A percentile compares a stretch with the other conserved stretches of the same genome.
These are phyloP conservation scores for Globisporangium lucens DNA, from an alignment of 352 stramenopile genomes.

Conservation along the genomic window DNA sequence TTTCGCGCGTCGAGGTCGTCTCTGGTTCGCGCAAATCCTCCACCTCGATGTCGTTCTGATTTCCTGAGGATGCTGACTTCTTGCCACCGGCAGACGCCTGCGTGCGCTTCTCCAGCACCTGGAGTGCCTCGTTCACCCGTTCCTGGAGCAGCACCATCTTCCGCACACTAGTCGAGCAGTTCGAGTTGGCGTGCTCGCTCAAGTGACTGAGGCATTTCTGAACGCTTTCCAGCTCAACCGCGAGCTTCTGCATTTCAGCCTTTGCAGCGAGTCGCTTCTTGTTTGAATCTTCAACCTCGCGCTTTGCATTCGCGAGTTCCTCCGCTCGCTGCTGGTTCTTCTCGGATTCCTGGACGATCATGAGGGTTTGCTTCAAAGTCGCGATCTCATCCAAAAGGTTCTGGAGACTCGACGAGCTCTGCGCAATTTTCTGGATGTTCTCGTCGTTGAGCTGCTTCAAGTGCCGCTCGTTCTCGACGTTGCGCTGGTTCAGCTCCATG, in stretches of 20 bases:
- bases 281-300: constrained; percentile 76
- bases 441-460: constrained; percentile 63
- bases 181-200: constrained; percentile 47
- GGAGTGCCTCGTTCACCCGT: constrained; percentile 62
- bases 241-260: constrained; percentile 76
- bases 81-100: constrained; percentile 21
- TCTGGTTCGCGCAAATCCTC: constrained; percentile 54
- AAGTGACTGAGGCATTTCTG: constrained; percentile 63
- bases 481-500: constrained; percentile 75
- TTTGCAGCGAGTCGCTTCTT: constrained; percentile 82
- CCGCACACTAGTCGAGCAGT: constrained; percentile 52
- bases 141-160: constrained; percentile 62
- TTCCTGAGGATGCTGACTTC: constrained; percentile 20
- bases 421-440: constrained; percentile 42
- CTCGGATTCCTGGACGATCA: constrained; percentile 63
- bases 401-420: constrained; percentile 41
- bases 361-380: constrained; percentile 53
- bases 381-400: constrained; percentile 57
- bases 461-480: constrained; percentile 66
- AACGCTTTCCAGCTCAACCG: constrained; percentile 63
- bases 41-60: constrained; percentile 34
- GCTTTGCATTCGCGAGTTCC: constrained; percentile 60
- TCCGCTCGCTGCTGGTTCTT: constrained; percentile 68
- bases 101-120: constrained; percentile 63
- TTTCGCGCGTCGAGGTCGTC: constrained; percentile 25